Conservation (phyloP, 345 rosid species). For the Pugionium dolabratum region DNA sequence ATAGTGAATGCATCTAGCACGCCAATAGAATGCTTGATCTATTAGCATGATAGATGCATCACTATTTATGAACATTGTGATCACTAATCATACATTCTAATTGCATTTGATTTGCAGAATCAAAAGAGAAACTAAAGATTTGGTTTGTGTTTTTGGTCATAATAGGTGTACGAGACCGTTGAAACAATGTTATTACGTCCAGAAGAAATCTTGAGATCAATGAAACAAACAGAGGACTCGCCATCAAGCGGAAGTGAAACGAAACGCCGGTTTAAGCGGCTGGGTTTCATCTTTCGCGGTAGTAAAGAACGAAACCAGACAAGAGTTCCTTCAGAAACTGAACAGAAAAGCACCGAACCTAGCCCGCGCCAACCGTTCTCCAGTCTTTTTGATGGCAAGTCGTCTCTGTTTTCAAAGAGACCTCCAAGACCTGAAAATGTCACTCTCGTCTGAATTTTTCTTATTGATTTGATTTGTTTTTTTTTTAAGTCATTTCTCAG, state of each 20-base stretch:
- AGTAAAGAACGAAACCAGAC: constrained; percentile 58
- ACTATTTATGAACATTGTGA: background rate
- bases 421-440: constrained; percentile 69
- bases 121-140: constrained; percentile 9
- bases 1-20: background rate
- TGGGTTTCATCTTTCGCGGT: constrained; percentile 68
- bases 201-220: constrained; percentile 62
- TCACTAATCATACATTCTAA: constrained; percentile 16
- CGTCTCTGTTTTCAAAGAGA: constrained; percentile 72
- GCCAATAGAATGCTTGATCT: no score
- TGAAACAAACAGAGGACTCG: constrained; percentile 52
- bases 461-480: background rate
- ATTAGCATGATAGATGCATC: no score
- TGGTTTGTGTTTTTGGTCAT: constrained; percentile 2
- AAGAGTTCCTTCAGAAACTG: constrained; percentile 44
- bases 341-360: constrained; percentile 49
- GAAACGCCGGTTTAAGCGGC: constrained; percentile 61
- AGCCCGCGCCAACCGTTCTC: constrained; percentile 65
- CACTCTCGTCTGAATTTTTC: constrained; percentile 51
- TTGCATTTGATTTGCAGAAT: background rate
- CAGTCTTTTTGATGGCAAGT: constrained; percentile 78
- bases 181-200: constrained; percentile 73
- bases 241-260: constrained; percentile 45
- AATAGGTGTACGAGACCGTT: constrained; percentile 83
- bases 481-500: constrained; percentile 19